These are phyloP conservation scores for Penicillium manginii DNA, from an alignment of 495 filamentous ascomycete genomes.

Conservation along the genomic window DNA sequence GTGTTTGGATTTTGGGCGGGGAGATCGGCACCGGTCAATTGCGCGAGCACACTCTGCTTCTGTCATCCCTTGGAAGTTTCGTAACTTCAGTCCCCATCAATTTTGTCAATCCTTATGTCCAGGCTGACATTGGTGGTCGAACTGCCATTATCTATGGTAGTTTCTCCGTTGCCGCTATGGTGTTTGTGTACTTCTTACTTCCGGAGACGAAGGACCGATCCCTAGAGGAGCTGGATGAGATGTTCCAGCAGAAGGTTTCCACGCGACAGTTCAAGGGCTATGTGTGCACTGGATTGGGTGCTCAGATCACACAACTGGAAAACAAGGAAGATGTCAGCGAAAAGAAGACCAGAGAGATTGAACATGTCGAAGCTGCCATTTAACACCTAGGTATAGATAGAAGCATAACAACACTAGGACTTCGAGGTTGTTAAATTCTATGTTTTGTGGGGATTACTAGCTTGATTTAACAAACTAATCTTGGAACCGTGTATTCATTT, in stretches of 20 bases:
- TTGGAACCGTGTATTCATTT: too few relatives aligned
- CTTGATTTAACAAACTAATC: too few relatives aligned
- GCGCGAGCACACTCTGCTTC: slow-evolving; percentile 17
- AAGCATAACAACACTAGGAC: too few relatives aligned
- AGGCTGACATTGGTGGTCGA: slow-evolving; percentile 16
- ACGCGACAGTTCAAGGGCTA: slow-evolving; percentile 11
- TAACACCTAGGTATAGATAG: not conserved
- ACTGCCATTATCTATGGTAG: slow-evolving; percentile 45
- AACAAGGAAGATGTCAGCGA: slow-evolving; percentile 10
- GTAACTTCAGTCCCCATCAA: slow-evolving; percentile 16
- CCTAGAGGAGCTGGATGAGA: slow-evolving; percentile 24
- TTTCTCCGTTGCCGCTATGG: slow-evolving; percentile 49
- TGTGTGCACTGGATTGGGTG: slow-evolving; percentile 5
- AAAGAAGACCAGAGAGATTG: slow-evolving; percentile 7
- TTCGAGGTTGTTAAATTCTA: too few relatives aligned
- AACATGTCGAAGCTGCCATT: slow-evolving; percentile 9
- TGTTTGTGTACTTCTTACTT: slow-evolving; percentile 49
- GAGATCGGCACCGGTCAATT: slow-evolving; percentile 19
- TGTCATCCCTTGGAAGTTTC: slow-evolving; percentile 15
- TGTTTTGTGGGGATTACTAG: too few relatives aligned
- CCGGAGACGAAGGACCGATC: slow-evolving; percentile 52
- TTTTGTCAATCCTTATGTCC: slow-evolving; percentile 27
- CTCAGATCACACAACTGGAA: slow-evolving; percentile 16
- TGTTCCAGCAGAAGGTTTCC: slow-evolving; percentile 16
- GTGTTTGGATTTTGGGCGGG: slow-evolving; percentile 14